These are phyloP conservation scores for Apiotrichum mycotoxinovorans DNA, from an alignment of 1,284 basidiomycete species.

Conservation along the genomic window DNA sequence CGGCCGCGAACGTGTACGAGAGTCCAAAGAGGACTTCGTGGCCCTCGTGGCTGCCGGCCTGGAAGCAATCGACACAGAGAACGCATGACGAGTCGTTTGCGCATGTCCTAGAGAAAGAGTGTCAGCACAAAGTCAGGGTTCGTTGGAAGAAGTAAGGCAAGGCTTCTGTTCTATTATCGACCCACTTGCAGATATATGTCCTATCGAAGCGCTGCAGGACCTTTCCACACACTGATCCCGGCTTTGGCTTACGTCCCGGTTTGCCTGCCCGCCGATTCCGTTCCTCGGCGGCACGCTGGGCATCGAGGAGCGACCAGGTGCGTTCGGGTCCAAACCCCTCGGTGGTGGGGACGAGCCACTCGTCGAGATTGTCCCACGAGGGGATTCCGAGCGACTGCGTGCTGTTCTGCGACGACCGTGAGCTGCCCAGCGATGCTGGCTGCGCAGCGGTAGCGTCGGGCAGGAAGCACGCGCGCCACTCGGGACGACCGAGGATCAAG, in stretches of 20 bases:
- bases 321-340: conserved; percentile 19
- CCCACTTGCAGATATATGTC: conserved; percentile 87
- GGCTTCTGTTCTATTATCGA: too few species aligned
- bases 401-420: background rate
- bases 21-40: conserved; percentile 91
- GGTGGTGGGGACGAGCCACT: conserved; percentile 15
- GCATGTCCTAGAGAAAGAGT: conserved; percentile 64
- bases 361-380: conserved; percentile 22
- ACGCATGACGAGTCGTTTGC: conserved; percentile 82
- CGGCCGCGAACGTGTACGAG: conserved; percentile 81
- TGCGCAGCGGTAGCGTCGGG: background rate
- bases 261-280: conserved; percentile 17
- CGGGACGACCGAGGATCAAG: conserved; percentile 30
- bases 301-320: conserved; percentile 16
- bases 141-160: too few species aligned
- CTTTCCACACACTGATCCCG: conserved; percentile 39
- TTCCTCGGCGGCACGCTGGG: conserved; percentile 24
- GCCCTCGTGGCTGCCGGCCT: conserved; percentile 71
- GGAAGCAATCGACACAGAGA: conserved; percentile 81
- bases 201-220: conserved; percentile 56
- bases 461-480: conserved; percentile 28
- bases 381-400: background rate
- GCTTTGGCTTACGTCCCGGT: conserved; percentile 17
- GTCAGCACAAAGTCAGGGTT: too few species aligned
- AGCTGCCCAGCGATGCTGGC: background rate